Evolutionary conservation across 208 protist genomes (phyloP).

Genomic region (Crithidia mellificae): DNA sequence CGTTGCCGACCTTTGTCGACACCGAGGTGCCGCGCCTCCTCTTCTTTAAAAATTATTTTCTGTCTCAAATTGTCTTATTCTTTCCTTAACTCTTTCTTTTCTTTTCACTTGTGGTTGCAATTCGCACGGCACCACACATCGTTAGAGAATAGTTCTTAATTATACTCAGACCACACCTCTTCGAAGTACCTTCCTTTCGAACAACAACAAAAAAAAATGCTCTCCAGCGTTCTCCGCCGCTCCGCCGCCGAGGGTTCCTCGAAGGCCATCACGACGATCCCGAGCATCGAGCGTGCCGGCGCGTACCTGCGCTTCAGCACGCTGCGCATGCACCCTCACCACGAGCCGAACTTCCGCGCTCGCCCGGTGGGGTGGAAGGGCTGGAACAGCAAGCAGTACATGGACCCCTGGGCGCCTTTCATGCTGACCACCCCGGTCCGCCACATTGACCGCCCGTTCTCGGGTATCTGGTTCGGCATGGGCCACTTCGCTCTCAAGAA

Average conservation of each 20-base stretch:
- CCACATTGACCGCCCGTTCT: slow-evolving; percentile 63
- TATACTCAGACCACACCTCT: no score
- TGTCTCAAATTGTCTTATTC: no score
- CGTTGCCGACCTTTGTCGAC: no score
- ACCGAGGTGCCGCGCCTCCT: no score
- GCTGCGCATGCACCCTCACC: slow-evolving; percentile 67
- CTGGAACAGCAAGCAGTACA: slow-evolving; percentile 74
- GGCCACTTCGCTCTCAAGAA: slow-evolving; percentile 83
- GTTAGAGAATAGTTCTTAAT: no score
- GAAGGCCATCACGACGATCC: slow-evolving; percentile 53
- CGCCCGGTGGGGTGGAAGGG: slow-evolving; percentile 70
- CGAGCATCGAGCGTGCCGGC: slow-evolving; percentile 69
- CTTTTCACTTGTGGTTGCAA: no score
- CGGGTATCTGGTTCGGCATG: slow-evolving; percentile 80
- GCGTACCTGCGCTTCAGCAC: slow-evolving; percentile 81
- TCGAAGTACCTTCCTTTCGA: no score
- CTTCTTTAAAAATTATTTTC: no score
- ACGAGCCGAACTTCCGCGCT: slow-evolving; percentile 79
- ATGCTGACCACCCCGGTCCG: slow-evolving; percentile 60
- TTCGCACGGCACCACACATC: no score
- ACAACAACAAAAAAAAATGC: no score
- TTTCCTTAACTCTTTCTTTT: no score
- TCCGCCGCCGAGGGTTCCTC: slow-evolving; percentile 39
- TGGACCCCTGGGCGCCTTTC: slow-evolving; percentile 78
- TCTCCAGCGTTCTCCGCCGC: slow-evolving; percentile 68